Conservation (phyloP, 495 filamentous ascomycete species). For the Zalerion maritima region DNA sequence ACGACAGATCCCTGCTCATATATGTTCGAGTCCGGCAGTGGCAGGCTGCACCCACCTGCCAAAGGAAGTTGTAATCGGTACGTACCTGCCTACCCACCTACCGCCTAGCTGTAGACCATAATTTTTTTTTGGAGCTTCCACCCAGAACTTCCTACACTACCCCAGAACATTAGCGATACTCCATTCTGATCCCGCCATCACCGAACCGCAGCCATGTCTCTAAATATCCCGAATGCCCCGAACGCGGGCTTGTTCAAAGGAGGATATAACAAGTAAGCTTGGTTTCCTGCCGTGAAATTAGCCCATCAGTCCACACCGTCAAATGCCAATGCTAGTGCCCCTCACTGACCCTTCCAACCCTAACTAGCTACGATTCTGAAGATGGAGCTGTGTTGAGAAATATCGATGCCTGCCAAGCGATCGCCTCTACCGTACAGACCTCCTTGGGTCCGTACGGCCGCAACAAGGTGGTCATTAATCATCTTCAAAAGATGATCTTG, state of each 20-base stretch:
- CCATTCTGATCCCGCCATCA: constrained; percentile 9
- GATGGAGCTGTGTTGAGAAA: constrained; percentile 97
- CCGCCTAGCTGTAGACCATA: constrained; percentile 4
- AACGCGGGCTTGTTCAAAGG: constrained; percentile 89
- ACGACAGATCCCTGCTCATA: no score
- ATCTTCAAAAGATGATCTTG: constrained; percentile 98
- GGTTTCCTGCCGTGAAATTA: background rate
- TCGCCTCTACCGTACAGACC: constrained; percentile 89
- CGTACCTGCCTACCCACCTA: no score
- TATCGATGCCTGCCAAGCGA: constrained; percentile 95
- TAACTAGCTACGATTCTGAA: constrained; percentile 87
- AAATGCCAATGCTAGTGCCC: background rate
- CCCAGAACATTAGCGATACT: constrained; percentile 5
- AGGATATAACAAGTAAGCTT: constrained; percentile 82
- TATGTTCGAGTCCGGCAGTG: no score
- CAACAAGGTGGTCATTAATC: constrained; percentile 99
- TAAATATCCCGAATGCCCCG: constrained; percentile 84
- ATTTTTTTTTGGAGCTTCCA: constrained; percentile 23
- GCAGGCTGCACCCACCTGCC: no score
- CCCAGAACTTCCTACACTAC: constrained; percentile 1
- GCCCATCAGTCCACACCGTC: constrained; percentile 10
- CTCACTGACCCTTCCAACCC: constrained; percentile 10
- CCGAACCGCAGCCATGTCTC: constrained; percentile 54
- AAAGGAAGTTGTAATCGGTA: no score
- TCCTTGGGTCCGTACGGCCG: constrained; percentile 94